Base-by-base conservation (phyloP, 2,329 filamentous ascomycete species). In the Fusarium brachygibbosum region DNA sequence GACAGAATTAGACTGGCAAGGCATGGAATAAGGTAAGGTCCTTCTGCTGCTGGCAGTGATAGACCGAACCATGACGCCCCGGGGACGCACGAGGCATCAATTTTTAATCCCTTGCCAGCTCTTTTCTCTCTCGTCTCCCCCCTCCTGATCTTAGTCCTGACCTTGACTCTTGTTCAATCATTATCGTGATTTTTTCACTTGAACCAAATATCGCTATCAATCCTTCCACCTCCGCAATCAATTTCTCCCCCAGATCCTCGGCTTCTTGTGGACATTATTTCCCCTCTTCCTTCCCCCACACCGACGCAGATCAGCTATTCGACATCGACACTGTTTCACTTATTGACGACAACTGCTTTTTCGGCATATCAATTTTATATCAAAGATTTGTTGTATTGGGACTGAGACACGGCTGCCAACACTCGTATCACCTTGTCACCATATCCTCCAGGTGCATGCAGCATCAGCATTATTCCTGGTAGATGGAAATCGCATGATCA, bases 21-120 rank as follows among this genome's bases (percentile, higher is more conserved):
- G 48, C 32, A 53, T 38, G 58, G 34, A 42, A 32, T 51, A 60
- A 46, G 53, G 49, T 49, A 58, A 61, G 66, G 66, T 38, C 66
- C 38, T 70, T 70, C 31, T 69, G 63, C 50, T 69, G 66, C 54
- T 64, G 60, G 67, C 32, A 54, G 51, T 50, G 55, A 57, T 66
- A 61, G 61, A 74, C 73, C 69, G 68, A 75, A 74, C 72, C 72
- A 75, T 75, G 73, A 74, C 72, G 69, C 72, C 72, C 72, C 72
- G 38, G 58, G 42, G 40, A 63, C 53, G 53, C 62, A 65, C 68
- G 65, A 71, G 68, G 64, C 65, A 72, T 70, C 71, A 71, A 63
- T 66, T 73, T 51, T 66, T 57, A 49, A 52, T 59, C 66, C 56
- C 53, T 63, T 64, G 49, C 64, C 48, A 37, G 34, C 48, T 62